Evolutionary conservation across 1,284 basidiomycete genomes (phyloP).

Genomic region (Ustilago esculenta): DNA sequence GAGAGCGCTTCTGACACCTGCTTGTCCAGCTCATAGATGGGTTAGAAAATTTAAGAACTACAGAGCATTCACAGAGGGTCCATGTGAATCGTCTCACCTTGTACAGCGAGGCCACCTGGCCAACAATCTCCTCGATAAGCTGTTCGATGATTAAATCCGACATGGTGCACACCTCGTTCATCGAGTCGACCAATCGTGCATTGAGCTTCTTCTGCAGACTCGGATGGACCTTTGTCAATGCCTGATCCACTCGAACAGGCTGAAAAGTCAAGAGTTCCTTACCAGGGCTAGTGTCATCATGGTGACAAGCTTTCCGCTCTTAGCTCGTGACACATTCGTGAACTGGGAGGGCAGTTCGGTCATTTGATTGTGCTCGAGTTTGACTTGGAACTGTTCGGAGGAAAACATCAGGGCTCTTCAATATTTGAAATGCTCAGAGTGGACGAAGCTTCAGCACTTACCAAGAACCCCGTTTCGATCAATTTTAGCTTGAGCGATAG

Average conservation of each 20-base stretch:
- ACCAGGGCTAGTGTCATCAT: slow-evolving; percentile 78
- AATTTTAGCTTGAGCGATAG: slow-evolving; percentile 76
- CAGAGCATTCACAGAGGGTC: too few species aligned
- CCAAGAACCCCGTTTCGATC: slow-evolving; percentile 76
- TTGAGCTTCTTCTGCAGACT: slow-evolving; percentile 78
- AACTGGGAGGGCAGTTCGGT: slow-evolving; percentile 68
- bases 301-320: slow-evolving; percentile 76
- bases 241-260: too few species aligned
- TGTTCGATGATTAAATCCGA: slow-evolving; percentile 71
- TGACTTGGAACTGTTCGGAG: slow-evolving; percentile 20
- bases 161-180: slow-evolving; percentile 82
- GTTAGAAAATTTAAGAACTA: too few species aligned
- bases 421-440: too few species aligned
- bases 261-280: too few species aligned
- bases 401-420: too few species aligned
- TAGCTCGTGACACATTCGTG: slow-evolving; percentile 72
- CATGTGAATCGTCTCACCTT: slow-evolving; percentile 31
- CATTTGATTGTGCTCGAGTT: slow-evolving; percentile 16
- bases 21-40: too few species aligned
- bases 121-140: slow-evolving; percentile 38
- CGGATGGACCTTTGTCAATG: background rate
- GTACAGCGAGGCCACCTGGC: slow-evolving; percentile 43
- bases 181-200: slow-evolving; percentile 80
- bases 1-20: slow-evolving; percentile 58
- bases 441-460: slow-evolving; percentile 69